phyloP scores from a whole-genome alignment of 768 basidiomycete genomes.

The Boletus rufocinnamomeus region DNA sequence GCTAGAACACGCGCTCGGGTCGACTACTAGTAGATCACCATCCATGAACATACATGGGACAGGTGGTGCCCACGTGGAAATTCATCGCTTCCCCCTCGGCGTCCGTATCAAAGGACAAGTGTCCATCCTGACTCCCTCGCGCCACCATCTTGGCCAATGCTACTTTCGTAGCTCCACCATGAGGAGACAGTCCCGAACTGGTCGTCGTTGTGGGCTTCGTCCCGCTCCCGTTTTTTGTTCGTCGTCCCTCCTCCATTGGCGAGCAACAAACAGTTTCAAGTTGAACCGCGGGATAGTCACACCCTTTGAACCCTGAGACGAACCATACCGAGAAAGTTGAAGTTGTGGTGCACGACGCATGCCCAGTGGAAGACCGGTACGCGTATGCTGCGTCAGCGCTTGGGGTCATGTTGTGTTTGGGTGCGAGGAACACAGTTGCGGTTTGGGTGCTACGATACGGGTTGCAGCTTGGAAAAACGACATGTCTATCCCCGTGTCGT shows the following conservation, averaged over 20 bases:
- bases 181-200: neutral
- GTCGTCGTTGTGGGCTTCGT: neutral
- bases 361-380: constrained; percentile 28
- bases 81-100: too few species aligned
- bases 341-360: constrained; percentile 30
- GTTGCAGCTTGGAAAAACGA: constrained; percentile 17
- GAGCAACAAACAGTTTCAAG: constrained; percentile 30
- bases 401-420: neutral
- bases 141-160: too few species aligned
- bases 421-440: constrained; percentile 3
- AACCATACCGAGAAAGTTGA: constrained; percentile 21
- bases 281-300: constrained; percentile 26
- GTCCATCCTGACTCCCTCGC: too few species aligned
- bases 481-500: constrained; percentile 20
- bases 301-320: constrained; percentile 24
- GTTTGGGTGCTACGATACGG: neutral
- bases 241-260: too few species aligned
- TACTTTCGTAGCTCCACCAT: neutral
- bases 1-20: too few species aligned
- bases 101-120: too few species aligned
- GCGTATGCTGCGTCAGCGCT: constrained; percentile 15
- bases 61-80: too few species aligned
- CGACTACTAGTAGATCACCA: too few species aligned
- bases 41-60: too few species aligned
- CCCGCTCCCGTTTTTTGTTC: neutral